Evolutionary conservation across 306 rosid species (phyloP).

Genomic region (Mimosa pudica): DNA sequence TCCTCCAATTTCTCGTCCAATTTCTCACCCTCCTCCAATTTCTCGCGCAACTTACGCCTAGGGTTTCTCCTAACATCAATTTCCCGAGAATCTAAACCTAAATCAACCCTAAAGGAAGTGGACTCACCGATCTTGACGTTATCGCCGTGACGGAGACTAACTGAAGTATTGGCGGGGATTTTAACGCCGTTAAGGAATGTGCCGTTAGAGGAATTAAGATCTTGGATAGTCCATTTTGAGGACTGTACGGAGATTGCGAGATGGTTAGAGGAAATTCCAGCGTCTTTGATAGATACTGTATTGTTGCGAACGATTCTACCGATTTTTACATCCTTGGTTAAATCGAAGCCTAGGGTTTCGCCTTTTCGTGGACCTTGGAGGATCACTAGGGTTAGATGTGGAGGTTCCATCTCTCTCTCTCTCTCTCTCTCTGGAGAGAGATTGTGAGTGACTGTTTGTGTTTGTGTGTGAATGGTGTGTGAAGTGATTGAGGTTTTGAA

Average conservation of each 20-base stretch:
- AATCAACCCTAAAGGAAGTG: slow-evolving; percentile 54
- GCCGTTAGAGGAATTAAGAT: slow-evolving; percentile 84
- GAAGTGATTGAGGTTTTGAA: not conserved
- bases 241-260: slow-evolving; percentile 49
- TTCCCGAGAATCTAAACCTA: slow-evolving; percentile 33
- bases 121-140: slow-evolving; percentile 65
- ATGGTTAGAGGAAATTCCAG: slow-evolving; percentile 77
- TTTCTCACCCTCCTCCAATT: slow-evolving; percentile 1
- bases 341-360: slow-evolving; percentile 52
- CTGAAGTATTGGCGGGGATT: slow-evolving; percentile 44
- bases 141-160: slow-evolving; percentile 51
- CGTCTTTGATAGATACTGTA: slow-evolving; percentile 66
- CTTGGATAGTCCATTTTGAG: slow-evolving; percentile 60
- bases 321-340: slow-evolving; percentile 51
- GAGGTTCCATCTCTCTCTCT: slow-evolving; percentile 46
- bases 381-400: slow-evolving; percentile 48
- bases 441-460: not conserved
- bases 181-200: slow-evolving; percentile 55
- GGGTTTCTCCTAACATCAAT: slow-evolving; percentile 48
- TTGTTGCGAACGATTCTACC: slow-evolving; percentile 78
- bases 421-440: too few species aligned
- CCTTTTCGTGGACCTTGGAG: slow-evolving; percentile 71
- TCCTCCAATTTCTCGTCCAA: not conserved
- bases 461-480: not conserved
- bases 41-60: slow-evolving; percentile 38